Percentiles rank a stretch among this genome's conserved stretches.
Conservation (phyloP, 192 early-diverging fungal species). For the Entomortierella chlamydospora region DNA sequence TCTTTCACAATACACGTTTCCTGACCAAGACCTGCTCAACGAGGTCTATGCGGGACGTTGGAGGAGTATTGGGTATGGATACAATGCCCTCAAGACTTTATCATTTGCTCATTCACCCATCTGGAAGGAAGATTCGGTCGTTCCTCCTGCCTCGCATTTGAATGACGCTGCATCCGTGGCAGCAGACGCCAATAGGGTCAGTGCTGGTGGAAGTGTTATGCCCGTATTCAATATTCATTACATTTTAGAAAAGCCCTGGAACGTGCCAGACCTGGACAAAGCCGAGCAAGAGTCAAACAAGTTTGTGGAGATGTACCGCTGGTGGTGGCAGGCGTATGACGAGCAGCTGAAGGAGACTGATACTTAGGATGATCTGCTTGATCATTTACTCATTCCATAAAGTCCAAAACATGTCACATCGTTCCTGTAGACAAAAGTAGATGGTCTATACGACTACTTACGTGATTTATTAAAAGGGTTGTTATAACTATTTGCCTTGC, state of each 20-base stretch:
- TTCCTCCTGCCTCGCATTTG: not conserved
- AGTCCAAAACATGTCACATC: too few relatives aligned
- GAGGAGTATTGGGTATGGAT: slow-evolving; percentile 57
- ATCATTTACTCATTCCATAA: too few relatives aligned
- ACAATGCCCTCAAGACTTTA: slow-evolving; percentile 65
- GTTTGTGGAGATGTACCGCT: slow-evolving; percentile 9
- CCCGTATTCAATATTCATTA: slow-evolving; percentile 14
- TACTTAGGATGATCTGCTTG: too few relatives aligned
- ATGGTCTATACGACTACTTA: too few relatives aligned
- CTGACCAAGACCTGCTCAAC: slow-evolving; percentile 67
- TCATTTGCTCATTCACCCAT: slow-evolving; percentile 42
- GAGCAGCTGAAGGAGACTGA: slow-evolving; percentile 10
- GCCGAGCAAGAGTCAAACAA: slow-evolving; percentile 15
- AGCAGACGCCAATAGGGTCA: not conserved
- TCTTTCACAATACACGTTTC: slow-evolving; percentile 44
- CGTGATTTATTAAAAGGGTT: too few relatives aligned
- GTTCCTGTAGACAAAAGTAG: too few relatives aligned
- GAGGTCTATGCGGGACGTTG: slow-evolving; percentile 56
- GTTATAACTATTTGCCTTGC: too few relatives aligned
- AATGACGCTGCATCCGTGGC: not conserved
- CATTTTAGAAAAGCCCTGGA: slow-evolving; percentile 19
- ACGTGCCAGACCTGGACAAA: slow-evolving; percentile 3
- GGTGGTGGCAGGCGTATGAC: slow-evolving; percentile 20
- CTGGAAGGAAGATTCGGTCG: slow-evolving; percentile 40
- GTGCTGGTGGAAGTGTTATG: slow-evolving; percentile 5